Evolutionary conservation across 371 early-diverging fungal species (phyloP).

Genomic region (Mortierella sp.): DNA sequence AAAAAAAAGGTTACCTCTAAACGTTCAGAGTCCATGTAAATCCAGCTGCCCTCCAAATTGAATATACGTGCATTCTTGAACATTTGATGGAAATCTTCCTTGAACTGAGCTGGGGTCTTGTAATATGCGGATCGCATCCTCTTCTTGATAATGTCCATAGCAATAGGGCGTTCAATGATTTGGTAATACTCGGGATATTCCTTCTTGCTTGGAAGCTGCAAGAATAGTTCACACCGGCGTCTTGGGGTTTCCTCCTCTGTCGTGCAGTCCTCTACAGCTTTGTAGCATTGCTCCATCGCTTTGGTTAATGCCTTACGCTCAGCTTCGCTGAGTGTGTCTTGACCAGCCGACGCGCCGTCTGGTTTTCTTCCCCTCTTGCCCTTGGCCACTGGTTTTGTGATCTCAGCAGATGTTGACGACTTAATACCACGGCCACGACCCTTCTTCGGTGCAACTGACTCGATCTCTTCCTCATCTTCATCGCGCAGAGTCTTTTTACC

Average conservation of each 20-base stretch:
- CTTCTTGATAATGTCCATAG: conserved; percentile 78
- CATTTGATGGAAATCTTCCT: conserved; percentile 77
- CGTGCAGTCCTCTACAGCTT: conserved; percentile 66
- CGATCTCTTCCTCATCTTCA: conserved; percentile 31
- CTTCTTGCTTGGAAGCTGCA: conserved; percentile 79
- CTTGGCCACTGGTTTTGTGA: conserved; percentile 22
- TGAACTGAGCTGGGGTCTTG: conserved; percentile 64
- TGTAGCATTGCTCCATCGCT: conserved; percentile 63
- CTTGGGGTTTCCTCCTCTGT: conserved; percentile 66
- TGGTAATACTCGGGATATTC: conserved; percentile 90
- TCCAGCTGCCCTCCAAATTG: conserved; percentile 83
- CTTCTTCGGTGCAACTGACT: conserved; percentile 35
- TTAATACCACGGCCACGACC: conserved; percentile 40
- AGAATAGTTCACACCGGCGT: conserved; percentile 76
- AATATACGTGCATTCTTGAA: conserved; percentile 85
- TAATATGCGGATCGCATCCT: conserved; percentile 69
- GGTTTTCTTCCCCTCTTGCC: conserved; percentile 46
- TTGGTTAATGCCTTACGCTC: conserved; percentile 66
- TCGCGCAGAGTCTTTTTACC: conserved; percentile 29
- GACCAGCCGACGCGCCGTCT: conserved; percentile 21
- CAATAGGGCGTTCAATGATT: conserved; percentile 88
- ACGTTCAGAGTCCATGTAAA: conserved; percentile 82
- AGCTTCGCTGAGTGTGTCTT: conserved; percentile 53
- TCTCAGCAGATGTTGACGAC: conserved; percentile 35
- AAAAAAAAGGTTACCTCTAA: conserved; percentile 56